A percentile compares a stretch with the other conserved stretches of the same genome.
These are phyloP conservation scores for Saksenaea vasiformis DNA, from an alignment of 371 early-diverging fungal genomes.

Conservation along the genomic window DNA sequence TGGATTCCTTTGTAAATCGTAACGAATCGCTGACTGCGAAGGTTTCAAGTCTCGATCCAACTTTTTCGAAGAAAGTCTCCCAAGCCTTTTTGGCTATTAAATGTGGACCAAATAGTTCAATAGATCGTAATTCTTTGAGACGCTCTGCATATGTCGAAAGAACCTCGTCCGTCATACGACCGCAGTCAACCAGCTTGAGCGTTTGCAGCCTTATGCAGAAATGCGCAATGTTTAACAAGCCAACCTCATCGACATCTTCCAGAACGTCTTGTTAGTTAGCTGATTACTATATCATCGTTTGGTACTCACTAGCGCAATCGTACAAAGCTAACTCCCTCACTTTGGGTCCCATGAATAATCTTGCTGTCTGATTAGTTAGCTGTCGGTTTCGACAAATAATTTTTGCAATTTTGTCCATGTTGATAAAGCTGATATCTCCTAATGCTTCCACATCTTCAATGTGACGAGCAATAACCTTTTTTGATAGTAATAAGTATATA, in stretches of 20 bases:
- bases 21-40: slow-evolving; percentile 66
- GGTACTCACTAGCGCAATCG: slow-evolving; percentile 73
- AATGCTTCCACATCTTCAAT: slow-evolving; percentile 82
- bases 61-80: slow-evolving; percentile 55
- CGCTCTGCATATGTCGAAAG: slow-evolving; percentile 47
- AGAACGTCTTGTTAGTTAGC: background rate
- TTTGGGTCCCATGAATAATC: slow-evolving; percentile 72
- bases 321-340: slow-evolving; percentile 63
- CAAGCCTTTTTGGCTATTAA: slow-evolving; percentile 65
- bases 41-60: slow-evolving; percentile 53
- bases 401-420: slow-evolving; percentile 72
- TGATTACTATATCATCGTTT: background rate
- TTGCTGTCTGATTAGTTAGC: slow-evolving; percentile 63
- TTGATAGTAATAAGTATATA: background rate
- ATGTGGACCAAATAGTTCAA: slow-evolving; percentile 77
- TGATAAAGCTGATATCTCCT: slow-evolving; percentile 73
- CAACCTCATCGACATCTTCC: slow-evolving; percentile 56
- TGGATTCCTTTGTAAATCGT: slow-evolving; percentile 53
- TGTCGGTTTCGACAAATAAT: slow-evolving; percentile 80
- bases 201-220: slow-evolving; percentile 61
- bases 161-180: slow-evolving; percentile 66
- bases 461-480: slow-evolving; percentile 65
- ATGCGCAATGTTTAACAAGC: slow-evolving; percentile 61
- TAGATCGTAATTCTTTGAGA: slow-evolving; percentile 50
- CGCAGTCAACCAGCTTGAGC: slow-evolving; percentile 76